Percentiles rank a stretch among this genome's conserved stretches.
These are phyloP conservation scores for Penicillium canariense DNA, from an alignment of 495 filamentous ascomycete species.

Conservation along the genomic window DNA sequence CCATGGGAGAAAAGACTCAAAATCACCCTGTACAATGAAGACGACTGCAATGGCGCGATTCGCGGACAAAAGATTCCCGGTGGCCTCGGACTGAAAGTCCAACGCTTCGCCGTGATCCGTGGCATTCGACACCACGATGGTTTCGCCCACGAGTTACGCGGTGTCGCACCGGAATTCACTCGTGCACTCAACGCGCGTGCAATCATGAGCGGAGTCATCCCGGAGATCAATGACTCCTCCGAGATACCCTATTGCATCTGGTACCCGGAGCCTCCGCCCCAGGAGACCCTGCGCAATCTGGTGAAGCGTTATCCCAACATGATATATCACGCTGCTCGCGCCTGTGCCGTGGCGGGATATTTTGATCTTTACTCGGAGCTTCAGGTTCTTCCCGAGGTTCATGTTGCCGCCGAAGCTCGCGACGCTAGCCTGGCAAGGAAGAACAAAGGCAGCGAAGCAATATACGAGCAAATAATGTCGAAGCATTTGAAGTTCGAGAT, in stretches of 20 bases:
- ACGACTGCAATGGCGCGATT: conserved; percentile 11
- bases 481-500: conserved; percentile 19
- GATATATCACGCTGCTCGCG: conserved; percentile 30
- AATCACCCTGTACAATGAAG: conserved; percentile 7
- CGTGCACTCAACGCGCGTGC: conserved; percentile 11
- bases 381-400: conserved; percentile 27
- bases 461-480: conserved; percentile 27
- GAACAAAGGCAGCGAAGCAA: conserved; percentile 16
- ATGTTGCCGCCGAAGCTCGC: conserved; percentile 31
- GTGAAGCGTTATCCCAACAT: conserved; percentile 19
- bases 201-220: conserved; percentile 15
- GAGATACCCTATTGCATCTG: conserved; percentile 14
- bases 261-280: conserved; percentile 8
- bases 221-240: conserved; percentile 2
- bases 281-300: conserved; percentile 13
- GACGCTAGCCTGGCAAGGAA: conserved; percentile 11
- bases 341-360: conserved; percentile 34
- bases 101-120: conserved; percentile 9
- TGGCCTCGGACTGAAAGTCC: conserved; percentile 1
- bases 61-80: conserved; percentile 8
- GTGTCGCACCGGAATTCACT: conserved; percentile 7
- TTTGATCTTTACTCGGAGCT: conserved; percentile 28
- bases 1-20: conserved; percentile 6
- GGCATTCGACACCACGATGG: conserved; percentile 16
- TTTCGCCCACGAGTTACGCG: conserved; percentile 10